These are phyloP conservation scores for Populus hybrid DNA, from an alignment of 441 rosid genomes.

Conservation along the genomic window DNA sequence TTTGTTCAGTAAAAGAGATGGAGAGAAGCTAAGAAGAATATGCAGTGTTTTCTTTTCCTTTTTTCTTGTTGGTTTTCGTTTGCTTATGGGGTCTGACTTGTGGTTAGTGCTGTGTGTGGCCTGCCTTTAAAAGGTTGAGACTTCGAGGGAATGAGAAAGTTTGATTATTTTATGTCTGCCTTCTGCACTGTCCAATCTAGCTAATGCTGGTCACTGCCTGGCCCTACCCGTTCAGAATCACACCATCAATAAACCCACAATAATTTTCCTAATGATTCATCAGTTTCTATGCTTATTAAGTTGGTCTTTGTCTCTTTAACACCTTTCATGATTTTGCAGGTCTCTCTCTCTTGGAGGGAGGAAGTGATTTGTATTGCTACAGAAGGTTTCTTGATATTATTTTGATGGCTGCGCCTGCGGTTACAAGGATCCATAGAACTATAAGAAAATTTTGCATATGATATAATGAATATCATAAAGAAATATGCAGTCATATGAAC, in stretches of 20 bases:
- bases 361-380: too few relatives aligned
- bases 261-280: too few relatives aligned
- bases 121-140: background rate
- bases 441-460: background rate
- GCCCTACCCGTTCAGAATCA: background rate
- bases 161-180: background rate
- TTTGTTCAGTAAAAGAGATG: background rate
- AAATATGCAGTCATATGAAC: background rate
- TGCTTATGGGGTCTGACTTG: conserved; percentile 11
- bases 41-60: background rate
- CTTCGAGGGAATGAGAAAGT: conserved; percentile 5
- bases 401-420: background rate
- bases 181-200: background rate
- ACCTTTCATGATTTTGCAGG: background rate
- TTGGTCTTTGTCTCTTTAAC: background rate
- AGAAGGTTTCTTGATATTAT: too few relatives aligned
- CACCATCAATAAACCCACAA: too few relatives aligned
- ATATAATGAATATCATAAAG: background rate
- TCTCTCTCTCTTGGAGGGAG: background rate
- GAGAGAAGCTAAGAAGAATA: conserved; percentile 1
- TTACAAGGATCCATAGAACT: background rate
- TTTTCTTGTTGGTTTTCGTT: background rate
- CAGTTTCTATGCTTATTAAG: background rate
- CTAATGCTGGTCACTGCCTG: background rate
- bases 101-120: background rate